Evolutionary conservation across 2,329 filamentous ascomycete species (phyloP).

Genomic region (Dactylonectria estremocensis): DNA sequence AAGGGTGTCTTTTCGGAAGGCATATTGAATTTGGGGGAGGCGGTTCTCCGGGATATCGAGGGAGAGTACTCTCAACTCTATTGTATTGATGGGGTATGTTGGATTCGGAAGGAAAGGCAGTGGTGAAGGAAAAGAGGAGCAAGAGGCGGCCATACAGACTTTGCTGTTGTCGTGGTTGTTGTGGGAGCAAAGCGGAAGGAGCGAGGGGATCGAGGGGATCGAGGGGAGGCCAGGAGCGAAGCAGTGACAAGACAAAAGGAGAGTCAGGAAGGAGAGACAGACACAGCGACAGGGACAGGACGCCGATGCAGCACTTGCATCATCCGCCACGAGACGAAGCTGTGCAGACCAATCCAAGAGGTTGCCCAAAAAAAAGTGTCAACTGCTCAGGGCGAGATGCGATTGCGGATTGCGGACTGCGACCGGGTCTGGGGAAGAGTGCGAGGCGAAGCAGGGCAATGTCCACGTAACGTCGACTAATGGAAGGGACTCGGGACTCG

Average conservation of each 20-base stretch:
- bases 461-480: slow-evolving; percentile 41
- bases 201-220: slow-evolving; percentile 21
- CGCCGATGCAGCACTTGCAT: slow-evolving; percentile 41
- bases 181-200: slow-evolving; percentile 20
- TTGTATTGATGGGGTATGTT: slow-evolving; percentile 16
- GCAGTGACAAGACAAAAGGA: slow-evolving; percentile 42
- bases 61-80: slow-evolving; percentile 14
- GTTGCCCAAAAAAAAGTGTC: slow-evolving; percentile 26
- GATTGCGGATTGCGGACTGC: slow-evolving; percentile 26
- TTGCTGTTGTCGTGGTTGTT: slow-evolving; percentile 21
- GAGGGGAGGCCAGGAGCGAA: slow-evolving; percentile 11
- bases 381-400: slow-evolving; percentile 3
- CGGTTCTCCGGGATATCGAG: slow-evolving; percentile 19
- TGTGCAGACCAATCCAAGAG: slow-evolving; percentile 23
- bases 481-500: slow-evolving; percentile 40
- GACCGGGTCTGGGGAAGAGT: slow-evolving; percentile 39
- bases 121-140: slow-evolving; percentile 21
- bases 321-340: slow-evolving; percentile 27
- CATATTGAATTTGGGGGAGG: slow-evolving; percentile 44
- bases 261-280: slow-evolving; percentile 46
- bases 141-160: slow-evolving; percentile 39
- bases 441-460: slow-evolving; percentile 39
- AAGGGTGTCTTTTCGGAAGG: slow-evolving; percentile 59
- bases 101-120: slow-evolving; percentile 14
- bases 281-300: slow-evolving; percentile 13